A percentile compares a stretch with the other conserved stretches of the same genome.
phyloP scores from a whole-genome alignment of 2,329 filamentous ascomycete genomes.

The Colletotrichum lini region DNA sequence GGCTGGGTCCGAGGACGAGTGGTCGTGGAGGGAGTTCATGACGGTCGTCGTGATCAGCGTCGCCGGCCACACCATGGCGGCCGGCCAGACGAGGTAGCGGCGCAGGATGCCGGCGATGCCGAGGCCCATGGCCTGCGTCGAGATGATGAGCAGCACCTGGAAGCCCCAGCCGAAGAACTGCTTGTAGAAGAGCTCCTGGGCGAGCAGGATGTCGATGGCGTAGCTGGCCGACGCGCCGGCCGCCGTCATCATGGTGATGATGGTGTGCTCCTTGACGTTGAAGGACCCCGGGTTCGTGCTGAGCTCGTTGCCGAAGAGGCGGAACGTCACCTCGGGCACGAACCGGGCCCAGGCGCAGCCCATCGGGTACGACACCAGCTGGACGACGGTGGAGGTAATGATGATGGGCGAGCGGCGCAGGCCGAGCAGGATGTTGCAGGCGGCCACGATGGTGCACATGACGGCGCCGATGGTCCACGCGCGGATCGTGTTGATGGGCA shows the following conservation, averaged over 20 bases:
- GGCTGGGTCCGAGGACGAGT: constrained; percentile 61
- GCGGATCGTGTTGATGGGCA: constrained; percentile 70
- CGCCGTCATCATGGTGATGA: constrained; percentile 63
- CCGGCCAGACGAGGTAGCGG: constrained; percentile 67
- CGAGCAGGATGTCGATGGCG: constrained; percentile 58
- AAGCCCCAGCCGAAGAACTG: constrained; percentile 65
- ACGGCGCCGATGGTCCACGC: constrained; percentile 72
- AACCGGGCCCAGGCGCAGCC: constrained; percentile 52
- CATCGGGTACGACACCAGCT: constrained; percentile 68
- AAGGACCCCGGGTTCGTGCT: constrained; percentile 58
- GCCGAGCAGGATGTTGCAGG: constrained; percentile 68
- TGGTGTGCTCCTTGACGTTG: constrained; percentile 64
- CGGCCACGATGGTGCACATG: constrained; percentile 71
- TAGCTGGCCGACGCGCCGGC: constrained; percentile 54
- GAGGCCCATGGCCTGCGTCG: constrained; percentile 70
- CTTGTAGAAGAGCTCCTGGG: constrained; percentile 63
- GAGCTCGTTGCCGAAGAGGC: constrained; percentile 50
- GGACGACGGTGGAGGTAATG: constrained; percentile 68
- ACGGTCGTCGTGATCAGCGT: constrained; percentile 68
- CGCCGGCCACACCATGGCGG: constrained; percentile 72
- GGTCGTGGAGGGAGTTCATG: constrained; percentile 64
- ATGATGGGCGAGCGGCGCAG: constrained; percentile 64
- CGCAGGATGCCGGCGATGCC: constrained; percentile 69
- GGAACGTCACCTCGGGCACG: constrained; percentile 51
- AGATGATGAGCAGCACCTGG: constrained; percentile 67